Conservation (phyloP, 371 early-diverging fungal species). For the Gilbertella persicaria region DNA sequence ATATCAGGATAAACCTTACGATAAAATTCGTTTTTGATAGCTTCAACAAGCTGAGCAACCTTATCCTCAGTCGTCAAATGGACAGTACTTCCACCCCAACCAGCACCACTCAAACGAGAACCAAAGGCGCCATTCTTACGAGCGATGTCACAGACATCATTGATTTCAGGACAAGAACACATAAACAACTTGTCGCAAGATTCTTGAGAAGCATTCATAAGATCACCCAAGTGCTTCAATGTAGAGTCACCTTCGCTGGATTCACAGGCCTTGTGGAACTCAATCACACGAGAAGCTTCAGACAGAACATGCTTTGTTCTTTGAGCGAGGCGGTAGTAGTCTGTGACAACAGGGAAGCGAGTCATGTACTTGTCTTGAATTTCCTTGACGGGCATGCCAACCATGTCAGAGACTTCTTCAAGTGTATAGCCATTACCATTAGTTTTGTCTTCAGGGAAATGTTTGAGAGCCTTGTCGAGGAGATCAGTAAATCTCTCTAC, state of each 20-base stretch:
- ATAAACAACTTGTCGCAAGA: constrained; percentile 82
- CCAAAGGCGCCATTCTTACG: constrained; percentile 78
- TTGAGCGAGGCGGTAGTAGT: constrained; percentile 75
- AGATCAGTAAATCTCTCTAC: constrained; percentile 47
- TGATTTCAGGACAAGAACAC: constrained; percentile 89
- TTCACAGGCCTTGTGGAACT: constrained; percentile 73
- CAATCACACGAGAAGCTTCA: constrained; percentile 83
- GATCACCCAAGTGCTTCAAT: constrained; percentile 63
- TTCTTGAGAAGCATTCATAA: constrained; percentile 91
- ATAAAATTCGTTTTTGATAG: constrained; percentile 74
- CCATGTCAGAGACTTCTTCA: constrained; percentile 63
- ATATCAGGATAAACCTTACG: constrained; percentile 59
- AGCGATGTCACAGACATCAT: constrained; percentile 76
- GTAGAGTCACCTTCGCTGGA: constrained; percentile 28
- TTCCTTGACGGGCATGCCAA: constrained; percentile 56
- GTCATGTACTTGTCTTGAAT: constrained; percentile 65
- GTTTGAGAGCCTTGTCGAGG: constrained; percentile 16
- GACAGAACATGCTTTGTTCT: constrained; percentile 84
- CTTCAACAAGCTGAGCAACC: constrained; percentile 63
- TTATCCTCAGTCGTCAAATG: constrained; percentile 73
- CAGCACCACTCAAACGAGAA: constrained; percentile 90
- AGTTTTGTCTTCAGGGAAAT: constrained; percentile 33
- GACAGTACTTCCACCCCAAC: constrained; percentile 96
- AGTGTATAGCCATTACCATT: constrained; percentile 57
- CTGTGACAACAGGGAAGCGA: constrained; percentile 67